These are phyloP conservation scores for Mycosarcoma mackinlayi DNA, from an alignment of 1,284 basidiomycete genomes.

Conservation along the genomic window DNA sequence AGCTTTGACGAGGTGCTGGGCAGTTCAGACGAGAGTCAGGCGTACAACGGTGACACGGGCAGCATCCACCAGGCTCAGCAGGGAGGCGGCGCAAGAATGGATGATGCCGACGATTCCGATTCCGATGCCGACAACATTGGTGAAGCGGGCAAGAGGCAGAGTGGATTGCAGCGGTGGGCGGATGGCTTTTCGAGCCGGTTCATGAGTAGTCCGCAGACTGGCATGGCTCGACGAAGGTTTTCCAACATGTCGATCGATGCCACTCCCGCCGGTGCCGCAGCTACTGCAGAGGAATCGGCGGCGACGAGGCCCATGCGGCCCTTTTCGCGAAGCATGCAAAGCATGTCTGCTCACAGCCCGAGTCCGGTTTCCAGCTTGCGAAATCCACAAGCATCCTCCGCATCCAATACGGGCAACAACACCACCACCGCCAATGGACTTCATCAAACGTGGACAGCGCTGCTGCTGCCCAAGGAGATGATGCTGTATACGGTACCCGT, in stretches of 20 bases:
- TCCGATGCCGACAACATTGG: conserved; percentile 20
- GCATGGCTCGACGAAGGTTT: conserved; percentile 23
- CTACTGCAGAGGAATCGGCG: not conserved
- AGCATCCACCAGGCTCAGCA: conserved; percentile 26
- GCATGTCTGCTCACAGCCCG: conserved; percentile 5
- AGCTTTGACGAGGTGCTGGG: conserved; percentile 46
- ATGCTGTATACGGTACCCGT: conserved; percentile 61
- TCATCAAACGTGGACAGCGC: conserved; percentile 50
- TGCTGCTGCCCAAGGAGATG: conserved; percentile 59
- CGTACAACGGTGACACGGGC: conserved; percentile 35
- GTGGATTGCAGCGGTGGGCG: conserved; percentile 30
- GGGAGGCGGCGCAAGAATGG: conserved; percentile 1
- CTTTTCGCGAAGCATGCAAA: conserved; percentile 27
- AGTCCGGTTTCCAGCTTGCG: conserved; percentile 15
- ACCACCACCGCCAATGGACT: not conserved
- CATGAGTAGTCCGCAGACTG: conserved; percentile 4
- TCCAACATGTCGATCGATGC: conserved; percentile 40
- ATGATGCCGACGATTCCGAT: conserved; percentile 41
- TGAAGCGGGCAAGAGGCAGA: conserved; percentile 17
- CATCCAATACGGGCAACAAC: not conserved
- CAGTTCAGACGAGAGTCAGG: conserved; percentile 41
- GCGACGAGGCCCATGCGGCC: conserved; percentile 7
- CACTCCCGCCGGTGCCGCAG: not conserved
- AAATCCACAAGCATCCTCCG: not conserved
- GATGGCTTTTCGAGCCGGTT: conserved; percentile 33